Conservation (phyloP, 805 yeast species). For the Pichia rugopelliculosa region DNA sequence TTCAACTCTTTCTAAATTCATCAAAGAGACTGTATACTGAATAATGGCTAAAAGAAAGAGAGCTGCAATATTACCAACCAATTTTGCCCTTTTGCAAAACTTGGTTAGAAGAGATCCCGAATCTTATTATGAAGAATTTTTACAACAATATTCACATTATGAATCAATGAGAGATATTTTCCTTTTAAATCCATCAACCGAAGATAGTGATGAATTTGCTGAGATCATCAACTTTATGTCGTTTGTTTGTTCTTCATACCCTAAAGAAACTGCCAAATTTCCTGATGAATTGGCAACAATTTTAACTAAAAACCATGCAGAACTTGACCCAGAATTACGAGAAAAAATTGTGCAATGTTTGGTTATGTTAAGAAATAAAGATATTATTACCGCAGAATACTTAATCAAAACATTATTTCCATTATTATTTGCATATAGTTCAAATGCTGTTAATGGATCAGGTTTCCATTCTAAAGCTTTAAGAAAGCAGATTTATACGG, state of each 20-base stretch:
- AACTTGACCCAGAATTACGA: constrained; percentile 73
- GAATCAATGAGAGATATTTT: constrained; percentile 85
- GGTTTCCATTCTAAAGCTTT: constrained; percentile 72
- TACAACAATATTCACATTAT: constrained; percentile 89
- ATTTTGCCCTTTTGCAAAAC: constrained; percentile 85
- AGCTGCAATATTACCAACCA: constrained; percentile 89
- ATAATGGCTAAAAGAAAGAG: constrained; percentile 80
- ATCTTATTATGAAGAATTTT: constrained; percentile 89
- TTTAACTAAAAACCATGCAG: constrained; percentile 68
- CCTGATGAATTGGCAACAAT: constrained; percentile 74
- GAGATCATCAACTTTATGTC: constrained; percentile 87
- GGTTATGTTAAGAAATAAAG: constrained; percentile 85
- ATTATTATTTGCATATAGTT: constrained; percentile 59
- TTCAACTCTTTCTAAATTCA: neutral
- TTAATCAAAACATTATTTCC: constrained; percentile 88
- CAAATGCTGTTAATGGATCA: constrained; percentile 36
- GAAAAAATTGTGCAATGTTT: constrained; percentile 88
- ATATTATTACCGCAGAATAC: constrained; percentile 67
- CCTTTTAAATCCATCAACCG: constrained; percentile 58
- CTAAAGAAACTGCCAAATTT: constrained; percentile 76
- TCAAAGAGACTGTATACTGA: no score
- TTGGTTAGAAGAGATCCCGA: constrained; percentile 90
- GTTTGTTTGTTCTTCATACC: constrained; percentile 86
- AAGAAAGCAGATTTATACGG: constrained; percentile 73
- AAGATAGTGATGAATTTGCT: constrained; percentile 58